phyloP scores from a whole-genome alignment of 2,329 filamentous ascomycete species.

The Cadophora malorum region DNA sequence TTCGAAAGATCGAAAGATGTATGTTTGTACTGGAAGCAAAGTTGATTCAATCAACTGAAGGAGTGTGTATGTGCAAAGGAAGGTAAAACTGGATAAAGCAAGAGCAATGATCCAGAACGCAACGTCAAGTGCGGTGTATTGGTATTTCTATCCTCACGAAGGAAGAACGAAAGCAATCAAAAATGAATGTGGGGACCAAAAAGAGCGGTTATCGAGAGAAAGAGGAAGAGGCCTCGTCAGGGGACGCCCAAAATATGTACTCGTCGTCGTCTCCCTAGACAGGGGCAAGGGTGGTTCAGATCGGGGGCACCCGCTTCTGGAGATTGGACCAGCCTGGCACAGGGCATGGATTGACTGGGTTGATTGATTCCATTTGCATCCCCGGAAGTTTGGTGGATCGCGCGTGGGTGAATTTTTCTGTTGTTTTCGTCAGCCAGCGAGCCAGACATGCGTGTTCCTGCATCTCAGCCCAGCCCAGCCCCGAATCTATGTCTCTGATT shows the following conservation, averaged over 20 bases:
- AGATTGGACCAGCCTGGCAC: constrained; percentile 7
- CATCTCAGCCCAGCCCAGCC: constrained; percentile 7
- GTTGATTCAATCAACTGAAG: constrained; percentile 32
- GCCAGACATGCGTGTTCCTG: constrained; percentile 9
- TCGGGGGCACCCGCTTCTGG: constrained; percentile 4
- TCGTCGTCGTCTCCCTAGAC: not conserved
- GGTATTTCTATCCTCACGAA: constrained; percentile 13
- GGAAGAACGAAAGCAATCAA: constrained; percentile 14
- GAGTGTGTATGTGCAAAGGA: constrained; percentile 18
- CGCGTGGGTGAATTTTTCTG: not conserved
- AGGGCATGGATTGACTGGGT: not conserved
- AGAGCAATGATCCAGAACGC: constrained; percentile 23
- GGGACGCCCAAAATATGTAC: constrained; percentile 9
- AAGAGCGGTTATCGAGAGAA: constrained; percentile 17
- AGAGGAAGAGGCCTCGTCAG: constrained; percentile 18
- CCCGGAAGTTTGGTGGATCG: too few species aligned
- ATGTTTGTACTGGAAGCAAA: constrained; percentile 2
- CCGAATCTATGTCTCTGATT: not conserved
- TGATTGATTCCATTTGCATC: not conserved
- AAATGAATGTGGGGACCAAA: constrained; percentile 18
- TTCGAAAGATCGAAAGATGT: not conserved
- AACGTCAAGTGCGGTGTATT: constrained; percentile 32
- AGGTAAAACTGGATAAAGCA: constrained; percentile 18
- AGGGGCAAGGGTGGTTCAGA: not conserved
- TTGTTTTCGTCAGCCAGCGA: not conserved